Evolutionary conservation across 345 rosid genomes (phyloP).

Genomic region (Bruguiera parviflora): DNA sequence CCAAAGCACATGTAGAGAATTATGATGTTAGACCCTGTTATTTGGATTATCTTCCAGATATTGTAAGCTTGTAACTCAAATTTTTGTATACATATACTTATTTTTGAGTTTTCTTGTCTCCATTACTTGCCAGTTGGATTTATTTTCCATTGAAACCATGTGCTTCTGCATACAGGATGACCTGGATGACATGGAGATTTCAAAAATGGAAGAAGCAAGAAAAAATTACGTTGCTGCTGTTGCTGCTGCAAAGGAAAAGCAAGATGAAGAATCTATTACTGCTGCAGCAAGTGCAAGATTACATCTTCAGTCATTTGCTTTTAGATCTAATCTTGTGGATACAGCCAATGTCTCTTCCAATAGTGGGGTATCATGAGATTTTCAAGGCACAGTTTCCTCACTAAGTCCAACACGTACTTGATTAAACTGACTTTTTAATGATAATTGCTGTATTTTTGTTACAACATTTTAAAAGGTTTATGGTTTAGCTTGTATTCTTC

Average conservation of each 20-base stretch:
- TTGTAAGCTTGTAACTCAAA: constrained; percentile 42
- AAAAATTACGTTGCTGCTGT: constrained; percentile 66
- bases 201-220: constrained; percentile 82
- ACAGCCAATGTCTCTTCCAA: neutral
- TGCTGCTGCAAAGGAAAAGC: constrained; percentile 59
- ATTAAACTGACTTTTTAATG: neutral
- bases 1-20: constrained; percentile 36
- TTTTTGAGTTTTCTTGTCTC: constrained; percentile 1
- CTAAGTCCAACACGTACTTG: neutral
- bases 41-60: constrained; percentile 49
- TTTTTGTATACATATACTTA: neutral
- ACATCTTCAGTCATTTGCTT: constrained; percentile 63
- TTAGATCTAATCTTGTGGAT: constrained; percentile 25
- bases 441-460: neutral
- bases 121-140: neutral
- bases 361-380: neutral
- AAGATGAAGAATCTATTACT: constrained; percentile 80
- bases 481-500: neutral
- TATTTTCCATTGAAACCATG: neutral
- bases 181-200: constrained; percentile 41
- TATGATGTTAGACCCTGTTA: constrained; percentile 54
- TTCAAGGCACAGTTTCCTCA: neutral
- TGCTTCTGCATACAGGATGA: constrained; percentile 46
- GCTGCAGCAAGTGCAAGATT: constrained; percentile 68
- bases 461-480: neutral